Evolutionary conservation across 2,329 filamentous ascomycete genomes (phyloP), one percentile per base, ranked within the genome.

Genomic region (Phoma sp.): DNA sequence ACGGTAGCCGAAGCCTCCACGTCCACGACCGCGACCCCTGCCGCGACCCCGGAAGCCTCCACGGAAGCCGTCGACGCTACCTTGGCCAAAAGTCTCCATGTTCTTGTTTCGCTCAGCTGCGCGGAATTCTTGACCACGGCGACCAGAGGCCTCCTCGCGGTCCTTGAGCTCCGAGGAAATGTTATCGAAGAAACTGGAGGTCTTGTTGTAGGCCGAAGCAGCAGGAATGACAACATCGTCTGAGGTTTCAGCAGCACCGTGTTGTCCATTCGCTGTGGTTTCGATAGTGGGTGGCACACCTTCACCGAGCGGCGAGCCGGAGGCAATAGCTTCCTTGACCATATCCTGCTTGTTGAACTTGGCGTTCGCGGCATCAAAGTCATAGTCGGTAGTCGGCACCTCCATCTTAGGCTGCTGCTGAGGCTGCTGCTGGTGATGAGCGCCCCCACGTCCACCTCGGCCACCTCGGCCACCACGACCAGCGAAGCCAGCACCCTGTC

Each of bases 81-180:
- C 93, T 74, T 98, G 93, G 7, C 95, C 95, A 65, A 99, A 99
- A 0, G 95, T 99, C 78, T 99, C 95, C 70, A 99, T 90, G 73
- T 98, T 98, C 79, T 91, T 92, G 74, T 89, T 91, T 73, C 96
- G 90, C 74, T 98, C 95, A 74, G 98, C 92, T 35, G 87, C 89
- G 48, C 95, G 87, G 86, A 95, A 96, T 73, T 96, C 91, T 42
- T 90, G 86, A 29, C 91, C 92, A 59, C 86, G 83, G 4, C 83
- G 83, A 37, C 80, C 72, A 29, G 75, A 81, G 35, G 87, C 87
- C 58, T 93, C 90, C 46, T 90, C 87, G 38, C 95, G 86, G 62
- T 99, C 95, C 75, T 90, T 96, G 58, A 90, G 84, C 73, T 99
- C 95, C 62, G 91, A 96, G 0, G 91, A 96, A 61, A 99, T 97